Conservation (phyloP, 2,329 filamentous ascomycete species). For the Myotisia sp. region DNA sequence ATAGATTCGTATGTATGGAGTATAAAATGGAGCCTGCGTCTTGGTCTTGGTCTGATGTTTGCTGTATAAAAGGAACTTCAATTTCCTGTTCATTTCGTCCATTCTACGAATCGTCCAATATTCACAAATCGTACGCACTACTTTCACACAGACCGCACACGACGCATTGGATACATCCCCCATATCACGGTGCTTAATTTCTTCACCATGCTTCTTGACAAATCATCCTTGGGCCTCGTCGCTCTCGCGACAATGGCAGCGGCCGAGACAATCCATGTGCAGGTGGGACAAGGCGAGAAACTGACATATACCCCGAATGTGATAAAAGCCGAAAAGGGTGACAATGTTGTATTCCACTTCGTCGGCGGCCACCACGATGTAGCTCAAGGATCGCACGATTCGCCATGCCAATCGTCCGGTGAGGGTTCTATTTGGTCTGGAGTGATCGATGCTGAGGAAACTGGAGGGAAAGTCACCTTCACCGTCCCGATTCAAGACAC, state of each 20-base stretch:
- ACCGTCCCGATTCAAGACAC: slow-evolving; percentile 34
- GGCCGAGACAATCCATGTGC: slow-evolving; percentile 7
- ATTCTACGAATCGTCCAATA: no score
- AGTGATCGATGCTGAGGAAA: slow-evolving; percentile 7
- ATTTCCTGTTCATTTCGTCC: not conserved
- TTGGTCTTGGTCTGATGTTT: not conserved
- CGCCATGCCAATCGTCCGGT: slow-evolving; percentile 5
- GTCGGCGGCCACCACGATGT: slow-evolving; percentile 9
- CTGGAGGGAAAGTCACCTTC: slow-evolving; percentile 20
- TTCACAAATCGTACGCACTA: no score
- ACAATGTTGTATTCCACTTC: slow-evolving; percentile 10
- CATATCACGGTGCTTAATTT: not conserved
- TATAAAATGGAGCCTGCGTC: no score
- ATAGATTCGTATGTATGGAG: no score
- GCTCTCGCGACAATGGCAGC: slow-evolving; percentile 4
- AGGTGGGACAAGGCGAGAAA: slow-evolving; percentile 7
- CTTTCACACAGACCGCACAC: no score
- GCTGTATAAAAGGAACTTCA: slow-evolving; percentile 1
- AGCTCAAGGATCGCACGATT: slow-evolving; percentile 4
- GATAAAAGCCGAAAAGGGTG: slow-evolving; percentile 6
- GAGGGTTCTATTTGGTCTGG: slow-evolving; percentile 10
- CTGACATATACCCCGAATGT: slow-evolving; percentile 6
- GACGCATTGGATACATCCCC: no score
- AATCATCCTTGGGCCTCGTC: slow-evolving; percentile 1
- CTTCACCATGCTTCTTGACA: slow-evolving; percentile 3